Evolutionary conservation across 2,329 filamentous ascomycete species (phyloP).

Genomic region (Fusarium liriodendri): DNA sequence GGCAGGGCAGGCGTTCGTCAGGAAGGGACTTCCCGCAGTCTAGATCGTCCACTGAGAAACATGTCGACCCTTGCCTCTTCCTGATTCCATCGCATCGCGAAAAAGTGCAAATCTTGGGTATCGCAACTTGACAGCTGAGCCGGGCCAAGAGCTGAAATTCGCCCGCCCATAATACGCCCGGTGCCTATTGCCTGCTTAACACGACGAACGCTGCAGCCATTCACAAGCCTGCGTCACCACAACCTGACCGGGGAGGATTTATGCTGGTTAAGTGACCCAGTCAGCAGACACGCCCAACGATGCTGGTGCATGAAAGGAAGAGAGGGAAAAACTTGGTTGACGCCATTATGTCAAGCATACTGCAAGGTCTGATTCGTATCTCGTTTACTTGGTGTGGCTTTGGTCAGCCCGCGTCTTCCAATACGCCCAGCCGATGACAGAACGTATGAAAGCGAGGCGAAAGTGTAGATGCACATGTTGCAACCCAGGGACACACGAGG

Average conservation of each 20-base stretch:
- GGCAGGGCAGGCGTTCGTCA: background rate
- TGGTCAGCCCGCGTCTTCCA: slow-evolving; percentile 7
- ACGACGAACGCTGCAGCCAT: background rate
- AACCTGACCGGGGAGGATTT: background rate
- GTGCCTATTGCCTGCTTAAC: background rate
- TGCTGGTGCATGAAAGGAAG: background rate
- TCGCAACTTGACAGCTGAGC: background rate
- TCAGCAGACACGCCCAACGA: slow-evolving; percentile 15
- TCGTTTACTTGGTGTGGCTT: slow-evolving; percentile 17
- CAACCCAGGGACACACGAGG: background rate
- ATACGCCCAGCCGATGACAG: slow-evolving; percentile 19
- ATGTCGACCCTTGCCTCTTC: background rate
- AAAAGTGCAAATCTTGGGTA: background rate
- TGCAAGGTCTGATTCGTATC: slow-evolving; percentile 9
- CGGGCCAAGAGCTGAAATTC: background rate
- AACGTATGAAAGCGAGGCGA: slow-evolving; percentile 24
- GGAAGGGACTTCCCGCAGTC: background rate
- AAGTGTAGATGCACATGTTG: slow-evolving; percentile 9
- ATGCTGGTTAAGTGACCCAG: slow-evolving; percentile 12
- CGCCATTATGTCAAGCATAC: background rate
- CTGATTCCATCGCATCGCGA: background rate
- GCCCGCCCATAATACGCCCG: background rate
- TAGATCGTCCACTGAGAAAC: background rate
- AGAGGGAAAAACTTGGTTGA: background rate
- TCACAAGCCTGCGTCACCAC: background rate